phyloP scores from a whole-genome alignment of 768 basidiomycete species.

The Tylopilus cervinicoccineus region DNA sequence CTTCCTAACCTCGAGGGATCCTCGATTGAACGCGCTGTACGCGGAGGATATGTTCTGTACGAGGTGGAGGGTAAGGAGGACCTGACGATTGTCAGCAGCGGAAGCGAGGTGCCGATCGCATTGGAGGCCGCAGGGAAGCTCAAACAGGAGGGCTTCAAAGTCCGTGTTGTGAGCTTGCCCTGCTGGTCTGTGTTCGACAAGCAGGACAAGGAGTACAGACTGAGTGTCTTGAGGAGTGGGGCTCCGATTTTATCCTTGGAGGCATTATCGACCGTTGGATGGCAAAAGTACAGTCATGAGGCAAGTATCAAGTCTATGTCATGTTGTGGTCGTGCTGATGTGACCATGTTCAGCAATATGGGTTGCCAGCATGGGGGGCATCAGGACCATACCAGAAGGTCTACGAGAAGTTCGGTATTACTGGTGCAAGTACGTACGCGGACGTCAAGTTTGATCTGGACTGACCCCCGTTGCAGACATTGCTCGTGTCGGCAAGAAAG shows the following conservation, averaged over 20 bases:
- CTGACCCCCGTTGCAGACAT: conserved; percentile 48
- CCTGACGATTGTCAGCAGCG: conserved; percentile 85
- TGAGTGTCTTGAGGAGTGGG: conserved; percentile 84
- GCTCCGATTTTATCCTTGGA: conserved; percentile 89
- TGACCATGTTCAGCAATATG: conserved; percentile 53
- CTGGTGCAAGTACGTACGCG: conserved; percentile 56
- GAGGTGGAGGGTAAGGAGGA: conserved; percentile 72
- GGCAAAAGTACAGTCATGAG: conserved; percentile 90
- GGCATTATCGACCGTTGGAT: conserved; percentile 77
- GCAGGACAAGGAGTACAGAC: conserved; percentile 73
- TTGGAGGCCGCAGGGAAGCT: conserved; percentile 84
- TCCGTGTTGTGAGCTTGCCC: conserved; percentile 81
- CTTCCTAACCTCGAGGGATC: conserved; percentile 90
- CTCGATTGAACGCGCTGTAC: conserved; percentile 74
- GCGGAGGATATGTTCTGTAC: conserved; percentile 87
- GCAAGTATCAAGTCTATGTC: conserved; percentile 26
- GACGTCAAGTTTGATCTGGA: neutral
- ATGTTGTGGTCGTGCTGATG: neutral
- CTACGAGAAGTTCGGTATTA: conserved; percentile 88
- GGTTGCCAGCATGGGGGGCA: conserved; percentile 74
- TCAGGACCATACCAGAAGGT: conserved; percentile 89
- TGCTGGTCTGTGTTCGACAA: conserved; percentile 87
- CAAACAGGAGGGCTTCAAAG: conserved; percentile 71
- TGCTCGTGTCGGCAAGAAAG: conserved; percentile 78
- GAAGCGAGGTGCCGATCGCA: conserved; percentile 86